These are phyloP conservation scores for Aquilaria agallochum DNA, from an alignment of 441 rosid genomes.

Conservation along the genomic window DNA sequence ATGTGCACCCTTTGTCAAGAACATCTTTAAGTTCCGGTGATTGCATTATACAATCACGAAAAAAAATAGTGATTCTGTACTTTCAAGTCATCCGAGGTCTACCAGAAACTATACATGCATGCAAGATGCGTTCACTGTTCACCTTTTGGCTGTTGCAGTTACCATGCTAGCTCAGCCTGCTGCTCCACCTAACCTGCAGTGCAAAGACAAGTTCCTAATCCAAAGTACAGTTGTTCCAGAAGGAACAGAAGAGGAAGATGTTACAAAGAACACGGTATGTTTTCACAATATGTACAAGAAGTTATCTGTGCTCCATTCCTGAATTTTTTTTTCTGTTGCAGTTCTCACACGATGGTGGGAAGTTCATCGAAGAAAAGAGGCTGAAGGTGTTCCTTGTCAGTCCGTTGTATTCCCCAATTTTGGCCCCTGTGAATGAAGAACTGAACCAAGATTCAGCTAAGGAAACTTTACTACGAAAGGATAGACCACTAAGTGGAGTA, in stretches of 20 bases:
- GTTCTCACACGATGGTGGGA: slow-evolving; percentile 47
- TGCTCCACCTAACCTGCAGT: slow-evolving; percentile 41
- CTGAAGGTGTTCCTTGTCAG: slow-evolving; percentile 36
- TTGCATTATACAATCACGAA: not conserved
- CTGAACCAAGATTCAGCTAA: slow-evolving; percentile 30
- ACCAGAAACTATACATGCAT: not conserved
- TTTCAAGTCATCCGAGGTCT: not conserved
- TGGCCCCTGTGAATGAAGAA: slow-evolving; percentile 34
- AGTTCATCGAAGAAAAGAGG: slow-evolving; percentile 43
- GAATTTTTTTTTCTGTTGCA: slow-evolving; percentile 12
- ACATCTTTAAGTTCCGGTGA: not conserved
- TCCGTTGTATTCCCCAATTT: slow-evolving; percentile 31
- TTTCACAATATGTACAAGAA: not conserved
- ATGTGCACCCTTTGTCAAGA: not conserved
- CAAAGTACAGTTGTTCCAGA: slow-evolving; percentile 40
- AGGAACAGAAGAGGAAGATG: slow-evolving; percentile 35
- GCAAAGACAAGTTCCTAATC: slow-evolving; percentile 58
- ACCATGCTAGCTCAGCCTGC: slow-evolving; percentile 45
- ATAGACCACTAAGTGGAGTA: slow-evolving; percentile 24
- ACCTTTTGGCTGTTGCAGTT: slow-evolving; percentile 26
- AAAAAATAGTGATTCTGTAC: too few relatives aligned
- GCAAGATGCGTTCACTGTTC: not conserved
- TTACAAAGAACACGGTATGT: slow-evolving; percentile 34
- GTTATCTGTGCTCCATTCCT: slow-evolving; percentile 1
- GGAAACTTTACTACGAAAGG: slow-evolving; percentile 22